These are phyloP conservation scores for Boletus albobrunnescens DNA, from an alignment of 1,284 basidiomycete species.

Conservation along the genomic window DNA sequence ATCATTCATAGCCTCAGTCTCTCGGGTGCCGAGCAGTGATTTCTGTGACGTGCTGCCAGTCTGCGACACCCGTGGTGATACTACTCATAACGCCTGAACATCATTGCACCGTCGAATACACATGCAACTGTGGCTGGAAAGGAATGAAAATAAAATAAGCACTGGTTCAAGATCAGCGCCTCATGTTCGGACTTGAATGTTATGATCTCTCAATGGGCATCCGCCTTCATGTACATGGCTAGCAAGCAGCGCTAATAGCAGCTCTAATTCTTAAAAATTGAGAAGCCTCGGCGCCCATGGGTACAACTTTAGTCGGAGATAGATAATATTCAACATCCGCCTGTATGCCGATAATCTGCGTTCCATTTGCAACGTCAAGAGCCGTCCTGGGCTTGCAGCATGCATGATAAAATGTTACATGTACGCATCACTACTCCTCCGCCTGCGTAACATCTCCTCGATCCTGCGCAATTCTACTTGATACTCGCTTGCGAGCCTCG, in stretches of 20 bases:
- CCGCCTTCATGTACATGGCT: no score
- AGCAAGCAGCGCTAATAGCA: no score
- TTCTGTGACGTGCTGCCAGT: neutral
- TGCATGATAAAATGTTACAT: neutral
- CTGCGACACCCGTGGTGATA: conserved; percentile 2
- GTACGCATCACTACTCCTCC: conserved; percentile 3
- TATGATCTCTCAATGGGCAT: no score
- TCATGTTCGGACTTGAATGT: neutral
- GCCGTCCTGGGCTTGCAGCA: no score
- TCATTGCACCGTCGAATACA: neutral
- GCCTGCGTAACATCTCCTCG: conserved; percentile 23
- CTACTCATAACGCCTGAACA: neutral
- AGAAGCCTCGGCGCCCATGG: no score
- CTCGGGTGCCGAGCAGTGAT: conserved; percentile 3
- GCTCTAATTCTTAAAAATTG: no score
- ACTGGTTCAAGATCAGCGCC: neutral
- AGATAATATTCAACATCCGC: neutral
- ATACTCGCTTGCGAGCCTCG: conserved; percentile 26
- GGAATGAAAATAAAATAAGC: neutral
- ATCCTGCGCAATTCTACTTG: conserved; percentile 26
- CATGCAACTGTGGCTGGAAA: neutral
- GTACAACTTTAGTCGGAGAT: neutral
- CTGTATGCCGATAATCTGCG: no score
- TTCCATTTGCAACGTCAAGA: no score
- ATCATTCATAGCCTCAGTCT: conserved; percentile 19